A percentile compares a stretch with the other conserved stretches of the same genome.
Conservation (phyloP, 768 basidiomycete genomes). For the Chalciporus sphaerocephalus region DNA sequence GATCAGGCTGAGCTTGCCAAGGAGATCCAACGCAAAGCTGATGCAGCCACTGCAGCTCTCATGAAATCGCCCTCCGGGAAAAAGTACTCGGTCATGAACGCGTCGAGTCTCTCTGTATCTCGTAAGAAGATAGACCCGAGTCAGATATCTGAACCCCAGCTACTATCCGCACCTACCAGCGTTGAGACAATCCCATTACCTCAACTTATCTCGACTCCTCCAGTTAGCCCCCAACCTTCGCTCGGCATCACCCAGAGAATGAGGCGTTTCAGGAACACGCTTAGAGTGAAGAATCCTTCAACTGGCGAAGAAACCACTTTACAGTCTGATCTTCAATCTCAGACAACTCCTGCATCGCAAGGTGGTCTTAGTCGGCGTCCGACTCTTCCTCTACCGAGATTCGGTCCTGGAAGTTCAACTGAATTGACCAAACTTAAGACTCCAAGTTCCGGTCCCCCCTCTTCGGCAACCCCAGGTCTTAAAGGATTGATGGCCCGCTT, state of each 20-base stretch:
- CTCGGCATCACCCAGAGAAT: slow-evolving; percentile 64
- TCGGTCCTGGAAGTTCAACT: slow-evolving; percentile 34
- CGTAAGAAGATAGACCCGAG: slow-evolving; percentile 58
- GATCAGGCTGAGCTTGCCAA: slow-evolving; percentile 54
- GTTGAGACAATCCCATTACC: slow-evolving; percentile 64
- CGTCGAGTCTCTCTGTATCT: slow-evolving; percentile 37
- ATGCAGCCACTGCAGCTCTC: slow-evolving; percentile 61
- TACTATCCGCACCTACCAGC: slow-evolving; percentile 64
- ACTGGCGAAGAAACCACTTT: slow-evolving; percentile 49
- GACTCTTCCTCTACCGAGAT: slow-evolving; percentile 45
- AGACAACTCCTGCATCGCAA: slow-evolving; percentile 25
- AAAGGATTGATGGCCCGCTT: slow-evolving; percentile 82
- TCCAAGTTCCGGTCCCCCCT: slow-evolving; percentile 56
- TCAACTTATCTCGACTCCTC: slow-evolving; percentile 30
- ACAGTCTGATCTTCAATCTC: slow-evolving; percentile 42
- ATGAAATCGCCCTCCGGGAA: slow-evolving; percentile 46
- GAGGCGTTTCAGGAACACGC: slow-evolving; percentile 64
- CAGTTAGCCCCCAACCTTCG: slow-evolving; percentile 37
- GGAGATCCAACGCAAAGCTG: slow-evolving; percentile 65
- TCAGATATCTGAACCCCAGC: slow-evolving; percentile 61
- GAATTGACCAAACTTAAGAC: slow-evolving; percentile 55
- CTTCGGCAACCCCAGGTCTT: slow-evolving; percentile 67
- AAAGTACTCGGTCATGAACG: slow-evolving; percentile 39
- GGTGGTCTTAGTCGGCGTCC: slow-evolving; percentile 44
- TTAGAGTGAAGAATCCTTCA: slow-evolving; percentile 52